Evolutionary conservation across 768 basidiomycete genomes (phyloP).

Genomic region (Pleurotus ostreatus): DNA sequence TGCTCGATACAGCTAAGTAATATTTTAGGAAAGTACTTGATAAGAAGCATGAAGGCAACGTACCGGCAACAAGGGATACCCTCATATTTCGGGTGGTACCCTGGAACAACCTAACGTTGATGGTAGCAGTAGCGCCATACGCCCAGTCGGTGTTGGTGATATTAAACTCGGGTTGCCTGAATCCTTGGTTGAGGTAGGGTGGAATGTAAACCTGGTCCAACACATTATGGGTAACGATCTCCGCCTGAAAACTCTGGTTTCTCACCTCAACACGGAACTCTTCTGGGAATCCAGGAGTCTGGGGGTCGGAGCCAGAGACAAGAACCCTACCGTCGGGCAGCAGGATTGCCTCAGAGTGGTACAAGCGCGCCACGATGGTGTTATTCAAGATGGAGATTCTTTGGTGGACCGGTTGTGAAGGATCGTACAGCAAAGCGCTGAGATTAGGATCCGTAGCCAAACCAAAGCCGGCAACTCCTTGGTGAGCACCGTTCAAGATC

Average conservation of each 20-base stretch:
- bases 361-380: slow-evolving; percentile 49
- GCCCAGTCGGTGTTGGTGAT: slow-evolving; percentile 60
- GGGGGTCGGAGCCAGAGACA: slow-evolving; percentile 53
- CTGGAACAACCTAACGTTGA: slow-evolving; percentile 45
- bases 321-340: slow-evolving; percentile 55
- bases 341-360: slow-evolving; percentile 49
- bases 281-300: slow-evolving; percentile 41
- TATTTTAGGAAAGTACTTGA: slow-evolving; percentile 8
- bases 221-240: no score
- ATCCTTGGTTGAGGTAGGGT: slow-evolving; percentile 70
- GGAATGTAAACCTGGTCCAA: slow-evolving; percentile 78
- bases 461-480: slow-evolving; percentile 55
- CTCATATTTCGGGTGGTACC: slow-evolving; percentile 41
- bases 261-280: slow-evolving; percentile 60
- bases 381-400: slow-evolving; percentile 48
- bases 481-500: slow-evolving; percentile 54
- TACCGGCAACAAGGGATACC: slow-evolving; percentile 64
- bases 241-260: no score
- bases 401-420: slow-evolving; percentile 37
- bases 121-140: slow-evolving; percentile 48
- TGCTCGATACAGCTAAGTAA: slow-evolving; percentile 60
- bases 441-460: slow-evolving; percentile 45
- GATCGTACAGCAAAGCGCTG: slow-evolving; percentile 51
- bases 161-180: slow-evolving; percentile 57
- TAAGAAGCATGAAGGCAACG: slow-evolving; percentile 16